Evolutionary conservation across 306 rosid species (phyloP).

Genomic region (Neltuma alba): DNA sequence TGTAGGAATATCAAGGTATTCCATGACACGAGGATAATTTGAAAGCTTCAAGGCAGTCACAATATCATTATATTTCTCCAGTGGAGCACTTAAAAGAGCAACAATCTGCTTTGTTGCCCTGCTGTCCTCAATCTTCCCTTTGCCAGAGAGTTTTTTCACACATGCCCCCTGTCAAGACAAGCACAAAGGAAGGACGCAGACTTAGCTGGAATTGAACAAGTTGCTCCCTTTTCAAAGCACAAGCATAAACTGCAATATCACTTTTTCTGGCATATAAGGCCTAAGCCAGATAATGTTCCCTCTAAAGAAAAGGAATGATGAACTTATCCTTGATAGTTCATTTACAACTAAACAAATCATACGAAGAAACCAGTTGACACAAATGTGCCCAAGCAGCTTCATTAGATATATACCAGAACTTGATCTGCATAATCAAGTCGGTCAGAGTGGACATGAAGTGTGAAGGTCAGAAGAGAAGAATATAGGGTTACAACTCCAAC

Average conservation of each 20-base stretch:
- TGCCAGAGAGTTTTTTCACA: slow-evolving; percentile 88
- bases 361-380: slow-evolving; percentile 26
- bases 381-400: slow-evolving; percentile 22
- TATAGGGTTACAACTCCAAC: slow-evolving; percentile 88
- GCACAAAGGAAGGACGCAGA: slow-evolving; percentile 21
- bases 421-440: slow-evolving; percentile 98
- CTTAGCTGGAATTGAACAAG: slow-evolving; percentile 11
- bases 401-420: slow-evolving; percentile 79
- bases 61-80: slow-evolving; percentile 94
- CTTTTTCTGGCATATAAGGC: slow-evolving; percentile 28
- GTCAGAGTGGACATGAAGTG: slow-evolving; percentile 98
- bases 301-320: background rate
- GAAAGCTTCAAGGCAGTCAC: slow-evolving; percentile 94
- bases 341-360: slow-evolving; percentile 4
- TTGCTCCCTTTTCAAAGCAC: slow-evolving; percentile 8
- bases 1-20: slow-evolving; percentile 83
- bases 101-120: slow-evolving; percentile 94
- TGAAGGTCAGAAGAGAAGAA: slow-evolving; percentile 91
- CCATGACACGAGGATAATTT: slow-evolving; percentile 93
- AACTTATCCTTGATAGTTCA: slow-evolving; percentile 6
- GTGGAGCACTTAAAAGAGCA: slow-evolving; percentile 95
- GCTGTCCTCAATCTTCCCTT: slow-evolving; percentile 88
- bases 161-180: slow-evolving; percentile 77
- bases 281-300: slow-evolving; percentile 6
- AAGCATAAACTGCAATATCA: slow-evolving; percentile 24